phyloP scores from a whole-genome alignment of 2,329 filamentous ascomycete species.

The Emericellopsis atlantica region DNA sequence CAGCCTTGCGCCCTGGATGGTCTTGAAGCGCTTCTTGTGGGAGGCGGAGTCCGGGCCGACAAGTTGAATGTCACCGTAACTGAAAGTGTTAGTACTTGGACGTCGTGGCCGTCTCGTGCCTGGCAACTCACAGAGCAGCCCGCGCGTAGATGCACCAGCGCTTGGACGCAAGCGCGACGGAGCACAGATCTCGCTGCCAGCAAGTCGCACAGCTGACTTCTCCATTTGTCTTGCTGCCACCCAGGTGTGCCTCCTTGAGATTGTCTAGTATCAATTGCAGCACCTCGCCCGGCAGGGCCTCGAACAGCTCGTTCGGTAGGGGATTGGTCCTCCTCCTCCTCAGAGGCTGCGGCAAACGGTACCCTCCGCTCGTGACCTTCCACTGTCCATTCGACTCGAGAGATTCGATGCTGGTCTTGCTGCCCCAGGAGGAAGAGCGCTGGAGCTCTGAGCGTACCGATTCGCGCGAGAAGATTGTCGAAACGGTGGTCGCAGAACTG shows the following conservation, averaged over 20 bases:
- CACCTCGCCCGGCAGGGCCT: conserved; percentile 44
- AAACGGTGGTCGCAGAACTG: conserved; percentile 9
- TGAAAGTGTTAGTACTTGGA: conserved; percentile 9
- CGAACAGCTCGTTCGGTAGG: conserved; percentile 38
- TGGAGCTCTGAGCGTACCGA: conserved; percentile 11
- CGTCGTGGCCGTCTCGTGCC: background rate
- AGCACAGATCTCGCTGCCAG: conserved; percentile 49
- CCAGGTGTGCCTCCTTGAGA: conserved; percentile 38
- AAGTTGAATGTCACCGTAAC: conserved; percentile 46
- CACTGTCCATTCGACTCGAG: conserved; percentile 17
- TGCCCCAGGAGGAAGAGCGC: conserved; percentile 18
- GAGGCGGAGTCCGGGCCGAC: conserved; percentile 40
- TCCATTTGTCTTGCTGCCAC: conserved; percentile 9
- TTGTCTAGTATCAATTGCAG: conserved; percentile 41
- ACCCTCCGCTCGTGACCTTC: conserved; percentile 11
- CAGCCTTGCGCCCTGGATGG: conserved; percentile 37
- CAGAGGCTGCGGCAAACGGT: conserved; percentile 2
- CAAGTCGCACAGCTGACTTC: conserved; percentile 49
- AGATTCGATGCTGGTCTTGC: conserved; percentile 25
- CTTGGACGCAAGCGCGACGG: conserved; percentile 33
- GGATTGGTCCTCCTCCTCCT: conserved; percentile 11
- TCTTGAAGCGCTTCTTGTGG: conserved; percentile 46
- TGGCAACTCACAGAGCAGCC: conserved; percentile 31
- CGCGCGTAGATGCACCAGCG: conserved; percentile 40
- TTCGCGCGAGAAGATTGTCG: conserved; percentile 15